Evolutionary conservation across 495 filamentous ascomycete genomes (phyloP).

Genomic region (Thermothielavioides terrestris): DNA sequence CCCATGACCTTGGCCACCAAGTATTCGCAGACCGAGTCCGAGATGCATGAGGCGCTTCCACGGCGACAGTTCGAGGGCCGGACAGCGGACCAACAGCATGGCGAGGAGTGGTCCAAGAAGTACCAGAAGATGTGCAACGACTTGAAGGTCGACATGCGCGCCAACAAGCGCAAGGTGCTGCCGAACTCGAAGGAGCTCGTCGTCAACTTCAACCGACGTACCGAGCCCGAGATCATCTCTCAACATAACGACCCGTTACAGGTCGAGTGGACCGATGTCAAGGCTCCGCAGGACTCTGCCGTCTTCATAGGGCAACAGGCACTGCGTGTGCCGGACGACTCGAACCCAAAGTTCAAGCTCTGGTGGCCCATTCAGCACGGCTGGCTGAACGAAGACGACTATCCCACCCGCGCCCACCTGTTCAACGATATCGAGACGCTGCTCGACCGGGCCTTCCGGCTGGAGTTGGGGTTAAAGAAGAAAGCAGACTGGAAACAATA

Average conservation of each 20-base stretch:
- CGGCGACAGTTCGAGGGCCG: constrained; percentile 71
- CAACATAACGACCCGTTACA: constrained; percentile 90
- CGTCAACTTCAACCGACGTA: constrained; percentile 80
- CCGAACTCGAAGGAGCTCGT: constrained; percentile 94
- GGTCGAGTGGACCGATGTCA: constrained; percentile 92
- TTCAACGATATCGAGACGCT: constrained; percentile 80
- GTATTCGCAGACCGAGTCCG: constrained; percentile 65
- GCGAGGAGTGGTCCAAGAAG: constrained; percentile 71
- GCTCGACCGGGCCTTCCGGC: constrained; percentile 75
- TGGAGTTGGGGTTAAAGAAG: constrained; percentile 66
- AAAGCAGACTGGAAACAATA: constrained; percentile 82
- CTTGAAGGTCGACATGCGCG: constrained; percentile 79
- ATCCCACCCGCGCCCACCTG: constrained; percentile 62
- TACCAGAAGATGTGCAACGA: constrained; percentile 76
- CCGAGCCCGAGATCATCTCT: constrained; percentile 70
- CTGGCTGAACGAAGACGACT: constrained; percentile 84
- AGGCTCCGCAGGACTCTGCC: constrained; percentile 48
- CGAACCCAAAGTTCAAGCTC: constrained; percentile 80
- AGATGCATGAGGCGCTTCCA: constrained; percentile 78
- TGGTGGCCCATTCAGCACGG: constrained; percentile 87
- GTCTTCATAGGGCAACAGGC: constrained; percentile 77
- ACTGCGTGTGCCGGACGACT: constrained; percentile 76
- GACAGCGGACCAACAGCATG: constrained; percentile 71
- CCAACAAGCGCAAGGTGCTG: constrained; percentile 83
- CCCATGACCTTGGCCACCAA: constrained; percentile 87